A percentile compares a stretch with the other conserved stretches of the same genome.
These are phyloP conservation scores for Diplocarpon rosae DNA, from an alignment of 2,329 filamentous ascomycete genomes.

Conservation along the genomic window DNA sequence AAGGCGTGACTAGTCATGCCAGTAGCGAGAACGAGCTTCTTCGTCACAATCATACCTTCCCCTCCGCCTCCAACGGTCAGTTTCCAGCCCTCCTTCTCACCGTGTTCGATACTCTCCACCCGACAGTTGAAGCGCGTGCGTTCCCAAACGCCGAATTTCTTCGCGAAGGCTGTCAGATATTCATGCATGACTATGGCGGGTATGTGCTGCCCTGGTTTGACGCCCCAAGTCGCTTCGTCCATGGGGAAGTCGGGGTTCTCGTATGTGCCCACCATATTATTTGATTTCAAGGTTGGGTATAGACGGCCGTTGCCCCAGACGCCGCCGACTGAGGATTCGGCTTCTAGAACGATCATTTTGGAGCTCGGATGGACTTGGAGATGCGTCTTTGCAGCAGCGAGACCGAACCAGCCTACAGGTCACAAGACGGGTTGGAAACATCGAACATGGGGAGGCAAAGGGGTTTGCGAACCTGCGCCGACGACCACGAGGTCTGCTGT, in stretches of 20 bases:
- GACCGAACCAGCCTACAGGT: conserved; percentile 37
- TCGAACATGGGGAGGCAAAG: background rate
- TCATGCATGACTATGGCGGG: conserved; percentile 42
- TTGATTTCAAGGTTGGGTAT: conserved; percentile 59
- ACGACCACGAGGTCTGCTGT: conserved; percentile 5
- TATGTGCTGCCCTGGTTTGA: conserved; percentile 44
- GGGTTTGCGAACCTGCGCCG: conserved; percentile 4
- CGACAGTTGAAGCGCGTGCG: conserved; percentile 39
- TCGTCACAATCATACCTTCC: background rate
- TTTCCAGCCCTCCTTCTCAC: conserved; percentile 32
- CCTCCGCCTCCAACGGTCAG: background rate
- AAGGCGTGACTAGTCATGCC: conserved; percentile 38
- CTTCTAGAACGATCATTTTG: conserved; percentile 47
- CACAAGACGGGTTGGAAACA: background rate
- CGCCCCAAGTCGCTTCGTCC: conserved; percentile 40
- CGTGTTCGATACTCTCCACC: conserved; percentile 37
- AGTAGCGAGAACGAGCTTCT: conserved; percentile 42
- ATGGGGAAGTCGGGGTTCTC: conserved; percentile 68
- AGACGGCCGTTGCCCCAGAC: conserved; percentile 60
- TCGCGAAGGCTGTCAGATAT: conserved; percentile 45
- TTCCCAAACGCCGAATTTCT: conserved; percentile 39
- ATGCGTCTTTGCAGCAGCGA: conserved; percentile 51
- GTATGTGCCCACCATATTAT: conserved; percentile 63
- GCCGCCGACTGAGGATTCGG: conserved; percentile 48
- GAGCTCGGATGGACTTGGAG: conserved; percentile 45